Conservation (phyloP, 371 early-diverging fungal genomes). For the Mucor circinelloides region DNA sequence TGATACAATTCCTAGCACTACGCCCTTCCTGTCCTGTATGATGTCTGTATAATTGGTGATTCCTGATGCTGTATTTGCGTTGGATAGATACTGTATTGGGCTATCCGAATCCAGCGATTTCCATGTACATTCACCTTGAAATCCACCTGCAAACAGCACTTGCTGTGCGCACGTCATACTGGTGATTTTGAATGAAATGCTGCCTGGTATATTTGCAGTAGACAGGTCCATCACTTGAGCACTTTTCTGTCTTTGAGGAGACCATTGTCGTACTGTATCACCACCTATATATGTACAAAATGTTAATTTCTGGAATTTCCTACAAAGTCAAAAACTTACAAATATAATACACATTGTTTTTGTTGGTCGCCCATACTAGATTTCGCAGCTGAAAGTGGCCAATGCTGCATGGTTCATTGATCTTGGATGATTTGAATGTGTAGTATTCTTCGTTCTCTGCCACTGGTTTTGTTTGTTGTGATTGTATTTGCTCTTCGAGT, state of each 20-base stretch:
- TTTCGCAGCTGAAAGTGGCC: constrained; percentile 82
- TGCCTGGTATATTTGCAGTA: constrained; percentile 31
- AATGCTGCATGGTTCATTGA: constrained; percentile 38
- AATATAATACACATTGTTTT: constrained; percentile 71
- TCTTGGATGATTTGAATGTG: constrained; percentile 41
- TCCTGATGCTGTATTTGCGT: constrained; percentile 26
- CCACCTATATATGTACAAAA: constrained; percentile 37
- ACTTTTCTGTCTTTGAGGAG: constrained; percentile 55
- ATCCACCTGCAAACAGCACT: constrained; percentile 44
- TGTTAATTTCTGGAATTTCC: not conserved
- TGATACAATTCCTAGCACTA: constrained; percentile 35
- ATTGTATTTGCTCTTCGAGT: constrained; percentile 1
- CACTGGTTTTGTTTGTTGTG: constrained; percentile 17
- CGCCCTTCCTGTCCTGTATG: constrained; percentile 36
- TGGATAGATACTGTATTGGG: not conserved
- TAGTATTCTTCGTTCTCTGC: constrained; percentile 35
- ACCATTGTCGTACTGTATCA: constrained; percentile 65
- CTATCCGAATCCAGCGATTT: not conserved
- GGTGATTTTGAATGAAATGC: constrained; percentile 51
- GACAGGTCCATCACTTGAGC: constrained; percentile 52
- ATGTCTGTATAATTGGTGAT: constrained; percentile 73
- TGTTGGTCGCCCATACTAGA: constrained; percentile 71
- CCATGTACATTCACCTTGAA: constrained; percentile 32
- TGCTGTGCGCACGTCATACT: constrained; percentile 68
- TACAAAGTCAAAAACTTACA: constrained; percentile 34